Base-by-base conservation (phyloP, 495 filamentous ascomycete genomes). In the Parachaetomium inaequale region DNA sequence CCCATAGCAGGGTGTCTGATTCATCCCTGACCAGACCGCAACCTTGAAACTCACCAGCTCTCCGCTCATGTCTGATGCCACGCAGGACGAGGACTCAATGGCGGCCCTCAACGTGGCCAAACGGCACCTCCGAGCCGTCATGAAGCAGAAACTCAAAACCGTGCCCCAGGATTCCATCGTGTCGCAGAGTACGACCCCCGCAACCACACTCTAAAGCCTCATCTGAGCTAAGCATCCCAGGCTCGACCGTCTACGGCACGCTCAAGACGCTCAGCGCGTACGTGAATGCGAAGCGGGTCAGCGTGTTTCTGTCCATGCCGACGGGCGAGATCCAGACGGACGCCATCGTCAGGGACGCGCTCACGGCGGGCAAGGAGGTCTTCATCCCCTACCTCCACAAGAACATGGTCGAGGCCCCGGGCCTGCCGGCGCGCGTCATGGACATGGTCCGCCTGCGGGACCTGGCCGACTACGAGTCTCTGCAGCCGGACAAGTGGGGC, bases 271-370 rank as follows among this genome's bases (percentile, higher is more conserved):
- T 81, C 61, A 63, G 63, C 55, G 76, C 80, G 2, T 97, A 95
- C 68, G 78, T 80, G 40, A 77, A 83, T 46, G 91, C 93, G 31
- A 82, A 82, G 59, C 80, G 85, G 28, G 83, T 98, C 64, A 89
- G 91, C 58, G 81, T 98, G 29, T 98, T 95, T 72, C 79, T 98
- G 21, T 96, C 94, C 14, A 98, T 98, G 92, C 91, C 91, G 4
- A 72, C 75, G 38, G 87, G 86, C 17, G 94, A 98, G 73, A 82
- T 96, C 15, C 87, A 88, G 49, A 98, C 95, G 15, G 85, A 85
- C 28, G 72, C 76, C 15, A 90, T 97, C 28, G 90, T 98, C 19
- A 81, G 84, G 38, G 84, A 96, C 81, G 93, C 92, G 19, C 77
- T 98, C 26, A 70, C 75, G 25, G 75, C 78, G 11, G 90, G 90